Evolutionary conservation across 2,329 filamentous ascomycete genomes (phyloP).

Genomic region (Cercospora sojina): DNA sequence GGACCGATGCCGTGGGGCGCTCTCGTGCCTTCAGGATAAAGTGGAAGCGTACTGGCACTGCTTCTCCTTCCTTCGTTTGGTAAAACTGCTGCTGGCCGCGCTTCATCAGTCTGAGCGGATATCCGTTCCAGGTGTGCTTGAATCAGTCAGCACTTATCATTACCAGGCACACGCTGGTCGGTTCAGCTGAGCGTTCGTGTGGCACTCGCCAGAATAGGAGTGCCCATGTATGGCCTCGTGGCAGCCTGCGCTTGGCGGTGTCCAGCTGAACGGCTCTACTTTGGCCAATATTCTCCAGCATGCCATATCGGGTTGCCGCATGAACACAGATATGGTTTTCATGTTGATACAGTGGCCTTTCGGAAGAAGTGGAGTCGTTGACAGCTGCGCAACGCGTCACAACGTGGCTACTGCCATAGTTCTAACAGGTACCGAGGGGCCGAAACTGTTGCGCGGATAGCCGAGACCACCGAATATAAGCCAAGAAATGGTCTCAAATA

Average conservation of each 20-base stretch:
- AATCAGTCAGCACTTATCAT: not conserved
- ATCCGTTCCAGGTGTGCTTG: not conserved
- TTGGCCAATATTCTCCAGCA: not conserved
- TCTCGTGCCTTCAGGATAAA: not conserved
- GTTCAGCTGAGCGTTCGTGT: not conserved
- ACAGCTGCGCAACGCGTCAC: not conserved
- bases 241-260: not conserved
- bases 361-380: not conserved
- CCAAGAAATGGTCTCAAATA: no score
- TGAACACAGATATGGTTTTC: not conserved
- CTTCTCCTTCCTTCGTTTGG: not conserved
- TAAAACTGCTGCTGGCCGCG: not conserved
- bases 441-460: no score
- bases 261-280: not conserved
- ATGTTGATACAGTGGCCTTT: not conserved
- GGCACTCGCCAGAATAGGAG: not conserved
- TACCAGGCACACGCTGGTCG: not conserved
- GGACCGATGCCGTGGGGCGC: not conserved
- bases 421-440: not conserved
- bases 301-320: not conserved
- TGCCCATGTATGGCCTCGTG: not conserved
- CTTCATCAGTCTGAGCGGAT: not conserved
- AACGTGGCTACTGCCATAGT: not conserved
- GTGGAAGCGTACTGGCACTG: not conserved
- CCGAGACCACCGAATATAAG: no score